Evolutionary conservation across 78 protist genomes (phyloP).

Genomic region (Acrasis kona): DNA sequence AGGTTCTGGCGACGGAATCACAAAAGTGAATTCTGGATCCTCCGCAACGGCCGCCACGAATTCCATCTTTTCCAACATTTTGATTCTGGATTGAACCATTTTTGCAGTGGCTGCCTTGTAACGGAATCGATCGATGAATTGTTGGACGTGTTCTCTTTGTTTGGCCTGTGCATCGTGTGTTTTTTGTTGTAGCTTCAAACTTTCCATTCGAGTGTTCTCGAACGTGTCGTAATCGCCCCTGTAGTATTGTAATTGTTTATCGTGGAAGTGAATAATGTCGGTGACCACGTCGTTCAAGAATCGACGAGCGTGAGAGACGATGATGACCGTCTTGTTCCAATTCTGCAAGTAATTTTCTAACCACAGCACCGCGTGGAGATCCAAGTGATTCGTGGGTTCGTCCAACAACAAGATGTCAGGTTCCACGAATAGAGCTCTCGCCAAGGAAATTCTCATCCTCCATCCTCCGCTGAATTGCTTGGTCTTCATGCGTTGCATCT

Average conservation of each 20-base stretch:
- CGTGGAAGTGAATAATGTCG: conserved; percentile 54
- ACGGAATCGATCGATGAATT: conserved; percentile 68
- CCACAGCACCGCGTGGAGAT: conserved; percentile 76
- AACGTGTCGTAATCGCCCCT: conserved; percentile 76
- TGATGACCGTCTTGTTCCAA: conserved; percentile 38
- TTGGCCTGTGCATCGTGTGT: conserved; percentile 54
- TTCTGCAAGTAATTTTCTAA: conserved; percentile 40
- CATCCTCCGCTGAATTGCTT: conserved; percentile 80
- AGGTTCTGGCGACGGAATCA: conserved; percentile 53
- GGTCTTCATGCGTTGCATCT: conserved; percentile 46
- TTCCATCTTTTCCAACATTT: conserved; percentile 63
- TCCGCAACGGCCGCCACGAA: conserved; percentile 45
- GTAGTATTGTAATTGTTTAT: conserved; percentile 54
- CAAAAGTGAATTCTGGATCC: conserved; percentile 41
- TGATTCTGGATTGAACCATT: conserved; percentile 73
- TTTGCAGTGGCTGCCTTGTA: conserved; percentile 72
- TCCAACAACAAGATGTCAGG: conserved; percentile 90
- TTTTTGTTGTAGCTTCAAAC: conserved; percentile 37
- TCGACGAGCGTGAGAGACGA: conserved; percentile 79
- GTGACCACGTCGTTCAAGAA: conserved; percentile 80
- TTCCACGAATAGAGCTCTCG: conserved; percentile 81
- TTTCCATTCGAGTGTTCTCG: conserved; percentile 51
- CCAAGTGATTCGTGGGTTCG: conserved; percentile 94
- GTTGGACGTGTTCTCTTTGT: conserved; percentile 59
- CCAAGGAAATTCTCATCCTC: conserved; percentile 78